Conservation (phyloP, 257 asterid genomes). For the Datura wrightii region DNA sequence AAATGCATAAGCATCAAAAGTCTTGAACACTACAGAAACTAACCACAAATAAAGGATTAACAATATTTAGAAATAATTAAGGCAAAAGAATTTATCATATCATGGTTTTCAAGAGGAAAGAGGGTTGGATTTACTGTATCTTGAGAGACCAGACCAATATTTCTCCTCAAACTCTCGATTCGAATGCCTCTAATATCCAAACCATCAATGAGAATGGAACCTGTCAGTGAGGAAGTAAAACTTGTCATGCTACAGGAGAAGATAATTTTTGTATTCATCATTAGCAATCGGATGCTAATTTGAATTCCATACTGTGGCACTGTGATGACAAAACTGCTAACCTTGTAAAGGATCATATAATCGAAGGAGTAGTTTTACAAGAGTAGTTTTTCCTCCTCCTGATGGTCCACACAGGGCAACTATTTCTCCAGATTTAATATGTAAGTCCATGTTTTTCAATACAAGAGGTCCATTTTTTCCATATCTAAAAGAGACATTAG, state of each 20-base stretch:
- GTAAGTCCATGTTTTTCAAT: constrained; percentile 63
- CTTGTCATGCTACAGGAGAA: constrained; percentile 31
- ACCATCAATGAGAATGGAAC: constrained; percentile 75
- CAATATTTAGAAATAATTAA: constrained; percentile 14
- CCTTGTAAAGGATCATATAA: constrained; percentile 83
- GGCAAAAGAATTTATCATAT: constrained; percentile 3
- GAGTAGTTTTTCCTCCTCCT: constrained; percentile 96
- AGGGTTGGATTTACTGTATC: constrained; percentile 62
- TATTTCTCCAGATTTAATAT: constrained; percentile 81
- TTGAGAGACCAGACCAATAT: constrained; percentile 85
- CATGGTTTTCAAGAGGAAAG: constrained; percentile 25
- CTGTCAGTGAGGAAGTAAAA: constrained; percentile 45
- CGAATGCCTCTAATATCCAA: constrained; percentile 58
- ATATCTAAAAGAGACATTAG: constrained; percentile 71
- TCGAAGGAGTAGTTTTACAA: constrained; percentile 92
- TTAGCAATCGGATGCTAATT: neutral
- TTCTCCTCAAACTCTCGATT: constrained; percentile 78
- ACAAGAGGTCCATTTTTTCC: constrained; percentile 59
- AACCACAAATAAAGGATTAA: neutral
- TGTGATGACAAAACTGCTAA: constrained; percentile 35
- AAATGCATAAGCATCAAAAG: neutral
- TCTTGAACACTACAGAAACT: neutral
- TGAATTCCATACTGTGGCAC: neutral
- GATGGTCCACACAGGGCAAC: constrained; percentile 97
- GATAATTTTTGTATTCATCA: constrained; percentile 21